A percentile compares a stretch with the other conserved stretches of the same genome.
phyloP scores from a whole-genome alignment of 2,329 filamentous ascomycete genomes.

The Sclerotinia subarctica region DNA sequence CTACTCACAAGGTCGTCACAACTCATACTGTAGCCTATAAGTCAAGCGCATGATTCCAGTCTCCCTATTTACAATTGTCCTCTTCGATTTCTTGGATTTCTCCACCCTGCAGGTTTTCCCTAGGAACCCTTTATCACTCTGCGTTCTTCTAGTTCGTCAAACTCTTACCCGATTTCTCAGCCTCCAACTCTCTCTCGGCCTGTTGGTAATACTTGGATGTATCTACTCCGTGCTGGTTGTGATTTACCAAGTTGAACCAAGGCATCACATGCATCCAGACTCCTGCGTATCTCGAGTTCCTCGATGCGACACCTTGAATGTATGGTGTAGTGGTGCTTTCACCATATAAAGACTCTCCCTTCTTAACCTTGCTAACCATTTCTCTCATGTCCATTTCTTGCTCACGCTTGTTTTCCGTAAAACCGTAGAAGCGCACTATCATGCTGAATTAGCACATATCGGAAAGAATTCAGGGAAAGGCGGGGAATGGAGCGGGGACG shows the following conservation, averaged over 20 bases:
- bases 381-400: slow-evolving; percentile 95
- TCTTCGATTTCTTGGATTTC: slow-evolving; percentile 3
- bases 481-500: background rate
- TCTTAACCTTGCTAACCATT: slow-evolving; percentile 96
- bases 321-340: slow-evolving; percentile 73
- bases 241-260: slow-evolving; percentile 99
- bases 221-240: slow-evolving; percentile 89
- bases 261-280: slow-evolving; percentile 81
- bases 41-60: slow-evolving; percentile 5
- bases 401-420: slow-evolving; percentile 87
- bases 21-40: background rate
- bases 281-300: slow-evolving; percentile 89
- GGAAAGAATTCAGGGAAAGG: background rate
- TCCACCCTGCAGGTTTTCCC: slow-evolving; percentile 12
- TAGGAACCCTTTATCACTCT: background rate
- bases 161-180: slow-evolving; percentile 53
- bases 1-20: background rate
- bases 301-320: slow-evolving; percentile 87
- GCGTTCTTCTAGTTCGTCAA: slow-evolving; percentile 10
- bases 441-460: slow-evolving; percentile 41
- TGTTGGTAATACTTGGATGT: slow-evolving; percentile 98
- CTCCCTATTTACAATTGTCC: slow-evolving; percentile 19
- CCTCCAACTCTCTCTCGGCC: slow-evolving; percentile 89
- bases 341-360: slow-evolving; percentile 85
- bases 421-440: slow-evolving; percentile 88